phyloP scores from a whole-genome alignment of 345 rosid species.

The Erysimum cheiranthoides region DNA sequence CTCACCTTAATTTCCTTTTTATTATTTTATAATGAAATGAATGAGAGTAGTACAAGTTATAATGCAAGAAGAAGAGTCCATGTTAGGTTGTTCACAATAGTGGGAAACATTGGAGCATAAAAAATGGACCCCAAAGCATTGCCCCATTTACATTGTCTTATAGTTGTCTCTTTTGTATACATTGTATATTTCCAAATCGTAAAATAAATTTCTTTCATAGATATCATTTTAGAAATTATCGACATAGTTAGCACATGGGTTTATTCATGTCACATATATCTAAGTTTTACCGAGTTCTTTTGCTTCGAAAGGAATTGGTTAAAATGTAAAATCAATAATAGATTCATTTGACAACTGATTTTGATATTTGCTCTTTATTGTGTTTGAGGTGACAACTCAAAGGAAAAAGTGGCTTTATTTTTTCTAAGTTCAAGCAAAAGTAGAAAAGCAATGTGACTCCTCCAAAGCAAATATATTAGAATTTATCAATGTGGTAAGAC shows the following conservation, averaged over 20 bases:
- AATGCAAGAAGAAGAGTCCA: slow-evolving; percentile 39
- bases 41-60: slow-evolving; percentile 42
- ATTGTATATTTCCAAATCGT: slow-evolving; percentile 28
- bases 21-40: slow-evolving; percentile 29
- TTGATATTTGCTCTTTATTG: slow-evolving; percentile 37
- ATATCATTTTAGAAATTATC: slow-evolving; percentile 2
- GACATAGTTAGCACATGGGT: slow-evolving; percentile 13
- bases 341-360: slow-evolving; percentile 24
- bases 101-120: slow-evolving; percentile 53
- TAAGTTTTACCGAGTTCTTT: slow-evolving; percentile 21
- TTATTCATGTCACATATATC: slow-evolving; percentile 8
- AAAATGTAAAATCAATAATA: slow-evolving; percentile 23
- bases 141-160: slow-evolving; percentile 46
- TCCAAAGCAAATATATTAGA: not conserved
- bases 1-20: slow-evolving; percentile 28
- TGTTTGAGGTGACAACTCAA: slow-evolving; percentile 41
- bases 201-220: not conserved
- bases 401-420: slow-evolving; percentile 18
- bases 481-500: slow-evolving; percentile 33
- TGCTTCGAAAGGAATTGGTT: slow-evolving; percentile 9
- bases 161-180: slow-evolving; percentile 45
- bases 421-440: slow-evolving; percentile 38
- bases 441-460: slow-evolving; percentile 41
- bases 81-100: slow-evolving; percentile 48
- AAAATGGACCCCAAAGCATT: slow-evolving; percentile 45